A percentile compares a stretch with the other conserved stretches of the same genome.
Evolutionary conservation across 106 monocot species (phyloP).

Genomic region (Phalaenopsis aphrodite): DNA sequence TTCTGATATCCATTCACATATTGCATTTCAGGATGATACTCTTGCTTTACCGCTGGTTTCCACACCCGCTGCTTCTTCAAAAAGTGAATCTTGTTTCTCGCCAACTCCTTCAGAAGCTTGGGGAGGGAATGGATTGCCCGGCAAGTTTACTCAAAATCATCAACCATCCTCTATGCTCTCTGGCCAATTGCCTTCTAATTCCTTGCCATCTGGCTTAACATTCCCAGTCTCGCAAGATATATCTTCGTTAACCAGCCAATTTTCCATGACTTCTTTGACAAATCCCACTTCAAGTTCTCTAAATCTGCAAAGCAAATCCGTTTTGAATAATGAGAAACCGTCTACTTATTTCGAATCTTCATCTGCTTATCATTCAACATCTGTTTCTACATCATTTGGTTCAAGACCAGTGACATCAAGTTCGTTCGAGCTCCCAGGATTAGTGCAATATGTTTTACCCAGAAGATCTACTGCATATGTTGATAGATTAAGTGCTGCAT

Average conservation of each 20-base stretch:
- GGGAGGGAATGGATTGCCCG: constrained; percentile 45
- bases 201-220: constrained; percentile 23
- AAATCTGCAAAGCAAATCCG: constrained; percentile 32
- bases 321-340: constrained; percentile 24
- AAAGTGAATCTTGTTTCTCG: constrained; percentile 49
- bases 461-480: constrained; percentile 58
- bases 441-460: constrained; percentile 23
- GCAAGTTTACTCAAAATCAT: constrained; percentile 30
- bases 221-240: constrained; percentile 54
- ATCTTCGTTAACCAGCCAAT: constrained; percentile 19
- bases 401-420: constrained; percentile 18
- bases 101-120: constrained; percentile 46
- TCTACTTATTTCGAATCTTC: constrained; percentile 29
- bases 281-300: constrained; percentile 28
- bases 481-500: constrained; percentile 49
- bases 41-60: constrained; percentile 8
- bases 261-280: constrained; percentile 28
- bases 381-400: constrained; percentile 22
- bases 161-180: constrained; percentile 27
- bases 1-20: background rate
- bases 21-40: constrained; percentile 45
- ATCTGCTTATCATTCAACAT: constrained; percentile 20
- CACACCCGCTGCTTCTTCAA: constrained; percentile 32
- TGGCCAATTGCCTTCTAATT: constrained; percentile 29
- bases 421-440: constrained; percentile 36